Evolutionary conservation across 1,139 yeast genomes (phyloP), one percentile per base, ranked within the genome.

Genomic region (Blastobotrys buckinghamii): DNA sequence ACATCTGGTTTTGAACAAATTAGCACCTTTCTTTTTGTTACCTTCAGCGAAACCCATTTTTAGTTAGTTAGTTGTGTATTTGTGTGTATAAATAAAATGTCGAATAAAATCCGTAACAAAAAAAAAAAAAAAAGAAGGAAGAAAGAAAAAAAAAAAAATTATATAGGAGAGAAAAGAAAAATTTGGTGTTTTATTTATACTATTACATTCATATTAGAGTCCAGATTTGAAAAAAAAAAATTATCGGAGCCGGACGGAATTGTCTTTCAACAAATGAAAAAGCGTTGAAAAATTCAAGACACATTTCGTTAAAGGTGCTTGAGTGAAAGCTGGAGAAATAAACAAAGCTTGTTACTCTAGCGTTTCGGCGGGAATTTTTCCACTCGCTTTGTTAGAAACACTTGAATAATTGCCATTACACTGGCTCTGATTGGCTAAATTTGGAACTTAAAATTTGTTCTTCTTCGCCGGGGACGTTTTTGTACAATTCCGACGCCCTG

Each of bases 1-100:
- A 76, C 98, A 92, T 83, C 98, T 87, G 60, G 97, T 92, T 79
- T 92, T 92, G 84, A 92, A 92, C 63, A 92, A 81, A 70, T 87
- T 88, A 61, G 97, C 97, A 79, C 98, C 98, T 78, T 92, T 92
- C 81, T 89, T 87, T 69, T 86, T 95, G 68, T 82, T 41, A 41
- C 51, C 51, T 44, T 42, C 50, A n/a, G 24, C 26, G 39, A 42
- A 47, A 37, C 50, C 50, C 50, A 47, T 47, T 39, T 45, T 39
- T 40, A 19, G 24, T 27, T 17, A n/a, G n/a, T n/a, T n/a, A n/a
- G n/a, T n/a, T n/a, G n/a, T 40, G 32, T 20, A 12, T 12, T 24
- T 29, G 42, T 42, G 39, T 20, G 39, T 42, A 39, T 35, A 35
- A 17, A 17, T 17, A 35, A 35, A 17, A 8, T 17, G 20, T 17